phyloP scores from a whole-genome alignment of 139 green algal species.

The Edaphochlamys debaryana region DNA sequence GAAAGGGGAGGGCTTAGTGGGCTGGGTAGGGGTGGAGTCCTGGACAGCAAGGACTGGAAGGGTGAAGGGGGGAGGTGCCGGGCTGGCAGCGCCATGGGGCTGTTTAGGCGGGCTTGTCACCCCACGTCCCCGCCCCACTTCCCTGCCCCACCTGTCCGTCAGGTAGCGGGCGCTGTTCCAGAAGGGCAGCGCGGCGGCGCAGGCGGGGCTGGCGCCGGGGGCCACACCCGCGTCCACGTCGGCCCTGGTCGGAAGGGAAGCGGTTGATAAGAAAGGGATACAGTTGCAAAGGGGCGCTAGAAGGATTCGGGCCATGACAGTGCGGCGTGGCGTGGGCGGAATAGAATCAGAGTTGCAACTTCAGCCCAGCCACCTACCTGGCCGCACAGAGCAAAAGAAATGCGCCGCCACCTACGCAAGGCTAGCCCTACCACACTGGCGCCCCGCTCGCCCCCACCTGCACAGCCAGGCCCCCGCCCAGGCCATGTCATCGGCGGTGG shows the following conservation, averaged over 20 bases:
- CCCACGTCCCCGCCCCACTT: neutral
- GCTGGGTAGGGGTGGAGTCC: neutral
- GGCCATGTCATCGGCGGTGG: constrained; percentile 24
- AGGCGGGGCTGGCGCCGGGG: neutral
- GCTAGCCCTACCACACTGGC: no score
- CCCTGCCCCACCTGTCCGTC: neutral
- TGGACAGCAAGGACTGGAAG: neutral
- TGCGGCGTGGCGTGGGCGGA: no score
- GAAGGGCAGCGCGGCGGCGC: neutral
- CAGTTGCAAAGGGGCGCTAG: no score
- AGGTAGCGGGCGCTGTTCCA: neutral
- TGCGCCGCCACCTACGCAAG: no score
- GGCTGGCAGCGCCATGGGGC: neutral
- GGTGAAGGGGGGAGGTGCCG: neutral
- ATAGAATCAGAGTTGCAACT: no score
- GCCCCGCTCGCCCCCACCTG: no score
- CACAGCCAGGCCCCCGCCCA: constrained; percentile 31
- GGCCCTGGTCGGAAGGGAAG: neutral
- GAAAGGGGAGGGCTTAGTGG: neutral
- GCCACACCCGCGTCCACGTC: constrained; percentile 7
- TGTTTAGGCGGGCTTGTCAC: no score
- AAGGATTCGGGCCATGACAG: no score
- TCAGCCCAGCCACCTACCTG: no score
- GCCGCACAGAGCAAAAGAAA: no score
- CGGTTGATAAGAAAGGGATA: no score